Evolutionary conservation across 371 early-diverging fungal genomes (phyloP).

Genomic region (Lichtheimia ramosa): DNA sequence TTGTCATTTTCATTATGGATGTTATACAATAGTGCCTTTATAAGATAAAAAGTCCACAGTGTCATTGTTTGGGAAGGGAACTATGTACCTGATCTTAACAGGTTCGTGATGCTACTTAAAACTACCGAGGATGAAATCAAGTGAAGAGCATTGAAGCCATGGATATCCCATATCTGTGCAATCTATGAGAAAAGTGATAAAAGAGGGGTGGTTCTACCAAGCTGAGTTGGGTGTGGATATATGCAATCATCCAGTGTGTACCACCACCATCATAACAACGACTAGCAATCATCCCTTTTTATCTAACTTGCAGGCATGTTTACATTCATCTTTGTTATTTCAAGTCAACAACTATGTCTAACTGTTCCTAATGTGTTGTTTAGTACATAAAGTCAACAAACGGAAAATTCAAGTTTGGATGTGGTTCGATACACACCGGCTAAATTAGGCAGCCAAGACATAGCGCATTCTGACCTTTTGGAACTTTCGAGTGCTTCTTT

Average conservation of each 20-base stretch:
- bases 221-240: no score
- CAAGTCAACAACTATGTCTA: neutral
- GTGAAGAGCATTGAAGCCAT: neutral
- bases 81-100: no score
- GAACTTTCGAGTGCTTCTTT: slow-evolving; percentile 4
- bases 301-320: neutral
- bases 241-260: no score
- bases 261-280: no score
- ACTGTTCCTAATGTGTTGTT: neutral
- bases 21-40: no score
- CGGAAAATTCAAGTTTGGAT: neutral
- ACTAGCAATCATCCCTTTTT: no score
- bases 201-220: no score
- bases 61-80: no score
- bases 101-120: neutral
- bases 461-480: neutral
- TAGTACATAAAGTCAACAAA: neutral
- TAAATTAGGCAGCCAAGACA: neutral
- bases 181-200: no score
- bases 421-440: neutral
- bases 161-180: no score
- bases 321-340: neutral
- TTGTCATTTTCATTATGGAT: no score
- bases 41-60: no score
- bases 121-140: neutral